Evolutionary conservation across 352 stramenopile species (phyloP), one percentile per base, ranked within the genome.

Genomic region (Phytophthora lateralis): DNA sequence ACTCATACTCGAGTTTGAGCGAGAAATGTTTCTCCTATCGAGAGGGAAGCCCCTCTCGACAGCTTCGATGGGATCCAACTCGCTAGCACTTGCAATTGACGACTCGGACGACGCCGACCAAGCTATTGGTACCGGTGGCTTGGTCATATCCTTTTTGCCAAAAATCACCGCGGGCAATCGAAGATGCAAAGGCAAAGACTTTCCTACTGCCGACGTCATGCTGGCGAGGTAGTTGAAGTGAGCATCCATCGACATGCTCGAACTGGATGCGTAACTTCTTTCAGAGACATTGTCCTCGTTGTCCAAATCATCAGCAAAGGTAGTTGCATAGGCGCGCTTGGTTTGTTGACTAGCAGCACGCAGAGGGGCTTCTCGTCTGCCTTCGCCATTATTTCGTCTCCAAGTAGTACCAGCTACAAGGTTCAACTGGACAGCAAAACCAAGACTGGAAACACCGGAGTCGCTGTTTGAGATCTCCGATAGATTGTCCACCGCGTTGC

Each of bases 141-240:
- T 65, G 5, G 54, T 73, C 69, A 82, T 85, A 59, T 85, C 67
- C 7, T 68, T 59, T 8, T 44, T 63, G 21, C 54, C 63, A 20
- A 66, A 73, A 10, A 71, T 68, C 48, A 65, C 69, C 20, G 65
- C 46, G 15, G 74, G 73, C 0, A 88, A 53, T 6, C 75, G 73
- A 15, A 88, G 47, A 52, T 85, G 66, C 20, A 89, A 42, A 9
- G 80, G 74, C 35, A 89, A 41, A 4, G 76, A 63, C 27, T 77
- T 72, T 6, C 55, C 69, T 4, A 73, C 71, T 5, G 69, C 59
- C 3, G 73, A 69, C 1, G 68, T 80, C 76, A 84, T 85, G 37
- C 75, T 79, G 6, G 73, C 63, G 39, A 89, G 54, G 35, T 85
- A 81, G 20, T 80, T 69, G 26, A 89, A 72, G 14, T 66, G 66